Evolutionary conservation across 2,329 filamentous ascomycete species (phyloP).

Genomic region (Diaporthe ampelina): DNA sequence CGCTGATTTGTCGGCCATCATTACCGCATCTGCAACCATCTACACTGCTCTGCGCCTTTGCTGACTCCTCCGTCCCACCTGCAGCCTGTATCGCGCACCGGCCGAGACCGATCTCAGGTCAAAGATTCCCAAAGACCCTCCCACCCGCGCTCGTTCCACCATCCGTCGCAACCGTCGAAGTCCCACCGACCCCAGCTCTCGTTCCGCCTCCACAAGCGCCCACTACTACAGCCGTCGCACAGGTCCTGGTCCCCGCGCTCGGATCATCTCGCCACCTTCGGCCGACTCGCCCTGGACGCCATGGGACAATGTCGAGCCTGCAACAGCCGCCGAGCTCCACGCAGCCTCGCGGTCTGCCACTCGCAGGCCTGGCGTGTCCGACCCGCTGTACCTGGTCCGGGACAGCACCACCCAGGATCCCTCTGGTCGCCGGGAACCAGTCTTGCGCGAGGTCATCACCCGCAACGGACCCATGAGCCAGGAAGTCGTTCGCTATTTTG

Average conservation of each 20-base stretch:
- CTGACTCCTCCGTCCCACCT: conserved; percentile 29
- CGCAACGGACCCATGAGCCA: conserved; percentile 39
- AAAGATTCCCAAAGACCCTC: conserved; percentile 46
- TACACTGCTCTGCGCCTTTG: background rate
- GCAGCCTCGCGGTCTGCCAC: conserved; percentile 23
- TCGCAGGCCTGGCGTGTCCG: conserved; percentile 13
- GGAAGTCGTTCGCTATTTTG: conserved; percentile 38
- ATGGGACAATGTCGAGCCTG: conserved; percentile 35
- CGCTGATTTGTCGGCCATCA: conserved; percentile 6
- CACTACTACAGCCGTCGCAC: conserved; percentile 33
- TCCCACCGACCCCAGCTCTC: conserved; percentile 17
- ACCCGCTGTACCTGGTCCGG: conserved; percentile 9
- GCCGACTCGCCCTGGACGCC: conserved; percentile 29
- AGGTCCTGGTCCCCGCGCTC: conserved; percentile 15
- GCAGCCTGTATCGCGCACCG: conserved; percentile 50
- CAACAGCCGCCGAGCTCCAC: background rate
- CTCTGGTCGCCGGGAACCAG: conserved; percentile 22
- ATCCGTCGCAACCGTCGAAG: conserved; percentile 45
- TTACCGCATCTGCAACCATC: background rate
- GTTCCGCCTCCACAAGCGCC: conserved; percentile 21
- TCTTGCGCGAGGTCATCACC: conserved; percentile 35
- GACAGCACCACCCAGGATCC: conserved; percentile 31
- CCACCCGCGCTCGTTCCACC: conserved; percentile 47
- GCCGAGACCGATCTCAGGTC: conserved; percentile 50
- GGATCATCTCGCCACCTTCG: conserved; percentile 24